Evolutionary conservation across 108 stramenopile species (phyloP), one percentile per base, ranked within the genome.

Genomic region (Licmophora abbreviata): DNA sequence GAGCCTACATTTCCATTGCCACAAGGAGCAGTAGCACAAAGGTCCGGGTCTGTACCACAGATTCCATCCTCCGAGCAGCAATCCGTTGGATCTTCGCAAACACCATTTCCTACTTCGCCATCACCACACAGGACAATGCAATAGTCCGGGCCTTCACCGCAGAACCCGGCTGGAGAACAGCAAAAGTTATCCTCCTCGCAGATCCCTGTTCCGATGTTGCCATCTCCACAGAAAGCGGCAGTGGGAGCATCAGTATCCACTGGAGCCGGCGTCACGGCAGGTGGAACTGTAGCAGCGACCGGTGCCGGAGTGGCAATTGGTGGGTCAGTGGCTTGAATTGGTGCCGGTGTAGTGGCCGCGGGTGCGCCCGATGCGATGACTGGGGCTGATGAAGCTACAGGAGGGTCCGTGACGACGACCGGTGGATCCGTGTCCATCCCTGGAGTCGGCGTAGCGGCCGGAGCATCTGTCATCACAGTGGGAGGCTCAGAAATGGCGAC

Each of bases 291-390:
- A 35, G 34, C 12, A 11, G 34, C 11, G 12, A 11, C 9, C 34
- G 34, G 17, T 43, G 44, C n/a, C n/a, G n/a, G 34, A 56, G 44
- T 44, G 44, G 44, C 9, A 15, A 20, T 15, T 44, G n/a, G 44
- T 14, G 44, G n/a, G n/a, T 22, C 9, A 12, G 48, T 22, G 15
- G 9, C 28, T 31, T 11, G 48, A 8, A 12, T 8, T 9, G 48
- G 48, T 14, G 25, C 27, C 48, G 29, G 26, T 8, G 25, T 8
- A 15, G 27, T 14, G 14, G 29, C n/a, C 22, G 29, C 21, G 27
- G n/a, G n/a, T n/a, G n/a, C n/a, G n/a, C n/a, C 12, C 11, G 12
- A 12, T 35, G 34, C 12, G 34, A 8, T 45, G 52, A 48, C 15
- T 14, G 6, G 28, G 40, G 14, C 36, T 45, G 33, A 43, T 21